Evolutionary conservation across 257 asterid genomes (phyloP).

Genomic region (Solanum etuberosum): DNA sequence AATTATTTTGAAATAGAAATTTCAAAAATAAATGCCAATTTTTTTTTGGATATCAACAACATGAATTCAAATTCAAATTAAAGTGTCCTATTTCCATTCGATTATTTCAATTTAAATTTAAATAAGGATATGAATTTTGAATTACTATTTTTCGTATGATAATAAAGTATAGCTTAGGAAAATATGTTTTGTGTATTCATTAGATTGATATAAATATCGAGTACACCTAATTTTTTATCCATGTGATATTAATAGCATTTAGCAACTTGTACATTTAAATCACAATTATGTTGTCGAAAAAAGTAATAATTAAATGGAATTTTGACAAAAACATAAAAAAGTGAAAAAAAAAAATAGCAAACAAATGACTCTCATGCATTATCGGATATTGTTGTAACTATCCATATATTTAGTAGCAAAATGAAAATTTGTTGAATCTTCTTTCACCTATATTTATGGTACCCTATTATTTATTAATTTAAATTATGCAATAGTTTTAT

Average conservation of each 20-base stretch:
- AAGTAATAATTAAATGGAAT: no score
- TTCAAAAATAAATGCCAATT: no score
- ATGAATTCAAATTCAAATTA: no score
- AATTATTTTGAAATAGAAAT: not conserved
- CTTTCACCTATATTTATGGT: not conserved
- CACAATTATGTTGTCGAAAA: not conserved
- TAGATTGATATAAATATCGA: not conserved
- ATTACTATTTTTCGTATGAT: not conserved
- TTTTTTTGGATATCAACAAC: not conserved
- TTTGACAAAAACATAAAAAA: not conserved
- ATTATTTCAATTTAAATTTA: not conserved
- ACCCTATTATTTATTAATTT: not conserved
- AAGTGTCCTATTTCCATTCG: not conserved
- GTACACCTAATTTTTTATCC: not conserved
- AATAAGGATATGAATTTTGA: not conserved
- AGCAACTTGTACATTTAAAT: not conserved
- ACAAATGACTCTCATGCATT: not conserved
- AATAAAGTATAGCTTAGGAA: no score
- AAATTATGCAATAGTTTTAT: not conserved
- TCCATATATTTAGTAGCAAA: not conserved
- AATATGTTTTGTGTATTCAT: not conserved
- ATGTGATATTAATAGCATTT: not conserved
- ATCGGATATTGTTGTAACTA: slow-evolving; percentile 11
- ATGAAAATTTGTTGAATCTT: not conserved
- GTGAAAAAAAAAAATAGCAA: not conserved